Evolutionary conservation across 148 eudicot genomes (phyloP).

Genomic region (Vaccinium darrowii): DNA sequence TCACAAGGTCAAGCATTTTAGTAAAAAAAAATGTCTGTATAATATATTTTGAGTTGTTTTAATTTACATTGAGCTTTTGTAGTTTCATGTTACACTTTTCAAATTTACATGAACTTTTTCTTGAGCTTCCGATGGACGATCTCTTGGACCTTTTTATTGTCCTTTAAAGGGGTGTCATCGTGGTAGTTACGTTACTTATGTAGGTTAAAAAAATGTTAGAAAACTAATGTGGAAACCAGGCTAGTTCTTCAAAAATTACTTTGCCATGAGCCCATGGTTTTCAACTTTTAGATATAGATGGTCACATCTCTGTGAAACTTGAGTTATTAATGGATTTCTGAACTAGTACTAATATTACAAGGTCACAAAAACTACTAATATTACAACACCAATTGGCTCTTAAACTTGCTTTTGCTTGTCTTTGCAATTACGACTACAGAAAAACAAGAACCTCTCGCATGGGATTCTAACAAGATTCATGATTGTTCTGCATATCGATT

Average conservation of each 20-base stretch:
- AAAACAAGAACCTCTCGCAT: constrained; percentile 44
- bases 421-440: background rate
- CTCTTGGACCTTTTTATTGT: background rate
- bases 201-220: background rate
- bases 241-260: too few species aligned
- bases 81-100: too few species aligned
- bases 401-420: constrained; percentile 22
- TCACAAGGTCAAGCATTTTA: background rate
- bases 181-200: background rate
- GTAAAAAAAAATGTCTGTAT: background rate
- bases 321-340: constrained; percentile 1
- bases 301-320: background rate
- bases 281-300: background rate
- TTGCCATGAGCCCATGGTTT: background rate
- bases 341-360: background rate
- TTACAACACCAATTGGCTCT: background rate
- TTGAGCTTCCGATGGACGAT: too few species aligned
- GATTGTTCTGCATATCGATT: constrained; percentile 34
- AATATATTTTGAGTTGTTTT: background rate
- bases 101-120: too few species aligned
- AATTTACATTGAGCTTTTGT: background rate
- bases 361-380: background rate
- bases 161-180: background rate
- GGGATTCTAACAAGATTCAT: constrained; percentile 38
- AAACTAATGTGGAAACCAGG: background rate